Base-by-base conservation (phyloP, 2,329 filamentous ascomycete genomes). In the Talaromyces funiculosus region DNA sequence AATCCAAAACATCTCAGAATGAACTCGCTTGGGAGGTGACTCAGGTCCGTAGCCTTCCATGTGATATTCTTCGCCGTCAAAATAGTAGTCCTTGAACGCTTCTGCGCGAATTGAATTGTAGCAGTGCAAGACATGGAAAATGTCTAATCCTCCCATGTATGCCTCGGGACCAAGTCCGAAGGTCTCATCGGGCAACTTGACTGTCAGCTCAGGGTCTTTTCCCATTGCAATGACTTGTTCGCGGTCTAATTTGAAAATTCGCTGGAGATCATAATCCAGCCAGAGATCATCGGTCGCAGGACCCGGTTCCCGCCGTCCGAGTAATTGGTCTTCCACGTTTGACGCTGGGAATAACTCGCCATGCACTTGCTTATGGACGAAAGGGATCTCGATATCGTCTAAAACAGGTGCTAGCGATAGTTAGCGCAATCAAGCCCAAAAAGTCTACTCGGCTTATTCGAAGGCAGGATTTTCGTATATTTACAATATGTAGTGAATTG, bases 121-220 rank as follows among this genome's bases (percentile, higher is more conserved):
- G 63, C 74, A 76, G 60, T 77, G 75, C 1, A 76, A 65, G 49
- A 75, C 70, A 57, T 77, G 75, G 60, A 75, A 75, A 3, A 73
- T 68, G 62, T 78, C 75, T 1, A 77, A 60, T 47, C 70, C 64
- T 2, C 65, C 72, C 54, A 73, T 68, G 61, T 74, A 74, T 3
- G 68, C 70, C 33, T 74, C 68, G 18, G 62, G 26, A 1, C 72
- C 73, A 43, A 70, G 62, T 14, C 67, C 69, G 64, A 70, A 73
- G 22, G 64, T 63, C 7, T 62, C 57, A n/a, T 71, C 67, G 10
- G 59, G 61, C 8, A 61, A 60, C 9, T 59, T 59, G 22, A 61
- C 63, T 16, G 60, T 59, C 24, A 42, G 61, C 6, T 67, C 69
- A 0, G 72, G 72, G 53, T 75, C 69, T 53, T 73, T 72, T 7